Percentiles rank a stretch among this genome's conserved stretches.
These are phyloP conservation scores for Stachybotrys elegans DNA, from an alignment of 2,329 filamentous ascomycete genomes.

Conservation along the genomic window DNA sequence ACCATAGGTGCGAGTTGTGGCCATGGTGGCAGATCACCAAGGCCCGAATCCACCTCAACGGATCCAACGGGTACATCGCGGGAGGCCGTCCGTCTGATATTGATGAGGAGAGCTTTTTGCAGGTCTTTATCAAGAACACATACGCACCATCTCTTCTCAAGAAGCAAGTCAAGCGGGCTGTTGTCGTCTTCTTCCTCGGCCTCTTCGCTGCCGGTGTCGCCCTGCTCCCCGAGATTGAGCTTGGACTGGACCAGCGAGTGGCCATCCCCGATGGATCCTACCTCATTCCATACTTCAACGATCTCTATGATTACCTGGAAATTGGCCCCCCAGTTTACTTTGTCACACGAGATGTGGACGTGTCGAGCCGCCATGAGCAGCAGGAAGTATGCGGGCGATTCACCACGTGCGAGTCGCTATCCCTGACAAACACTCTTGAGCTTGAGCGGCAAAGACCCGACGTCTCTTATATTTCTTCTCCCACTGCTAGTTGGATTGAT, in stretches of 20 bases:
- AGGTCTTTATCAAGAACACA: slow-evolving; percentile 82
- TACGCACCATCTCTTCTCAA: slow-evolving; percentile 81
- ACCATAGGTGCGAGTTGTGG: slow-evolving; percentile 83
- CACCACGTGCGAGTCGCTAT: slow-evolving; percentile 78
- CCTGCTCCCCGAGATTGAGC: slow-evolving; percentile 74
- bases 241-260: slow-evolving; percentile 91
- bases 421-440: slow-evolving; percentile 84
- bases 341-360: slow-evolving; percentile 76
- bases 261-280: slow-evolving; percentile 93
- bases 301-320: slow-evolving; percentile 88
- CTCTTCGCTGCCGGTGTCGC: slow-evolving; percentile 82
- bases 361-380: slow-evolving; percentile 70
- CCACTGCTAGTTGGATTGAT: slow-evolving; percentile 92
- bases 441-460: slow-evolving; percentile 88
- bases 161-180: slow-evolving; percentile 70
- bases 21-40: slow-evolving; percentile 80
- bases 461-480: slow-evolving; percentile 81
- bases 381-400: slow-evolving; percentile 87
- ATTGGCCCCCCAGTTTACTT: slow-evolving; percentile 95
- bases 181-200: slow-evolving; percentile 80
- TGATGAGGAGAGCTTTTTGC: slow-evolving; percentile 77
- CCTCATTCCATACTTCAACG: slow-evolving; percentile 92
- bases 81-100: slow-evolving; percentile 61
- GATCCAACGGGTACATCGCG: slow-evolving; percentile 47
- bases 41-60: slow-evolving; percentile 61